A percentile compares a stretch with the other conserved stretches of the same genome.
Conservation (phyloP, 2,329 filamentous ascomycete species). For the Alternaria infectoria region DNA sequence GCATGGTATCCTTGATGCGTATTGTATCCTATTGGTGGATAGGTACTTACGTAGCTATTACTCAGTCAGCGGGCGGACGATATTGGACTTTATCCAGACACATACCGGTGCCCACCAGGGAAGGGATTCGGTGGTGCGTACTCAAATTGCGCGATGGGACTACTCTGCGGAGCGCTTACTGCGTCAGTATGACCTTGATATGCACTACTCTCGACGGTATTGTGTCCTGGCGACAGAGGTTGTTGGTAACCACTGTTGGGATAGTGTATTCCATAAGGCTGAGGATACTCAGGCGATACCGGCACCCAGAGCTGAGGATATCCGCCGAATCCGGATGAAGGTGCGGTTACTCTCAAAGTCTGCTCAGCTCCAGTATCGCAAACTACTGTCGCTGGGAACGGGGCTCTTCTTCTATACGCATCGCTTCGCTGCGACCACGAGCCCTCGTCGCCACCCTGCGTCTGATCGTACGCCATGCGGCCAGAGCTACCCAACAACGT, state of each 20-base stretch:
- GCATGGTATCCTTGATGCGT: neutral
- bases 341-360: neutral
- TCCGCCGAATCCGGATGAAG: neutral
- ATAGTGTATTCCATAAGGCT: neutral
- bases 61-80: neutral
- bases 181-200: neutral
- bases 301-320: neutral
- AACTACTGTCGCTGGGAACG: neutral
- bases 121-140: neutral
- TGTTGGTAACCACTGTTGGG: neutral
- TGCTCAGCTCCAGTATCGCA: neutral
- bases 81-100: neutral
- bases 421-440: neutral
- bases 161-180: neutral
- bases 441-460: neutral
- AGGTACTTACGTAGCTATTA: neutral
- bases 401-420: neutral
- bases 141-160: neutral
- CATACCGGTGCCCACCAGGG: neutral
- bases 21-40: neutral
- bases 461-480: conserved; percentile 2
- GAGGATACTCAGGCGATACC: neutral
- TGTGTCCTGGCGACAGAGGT: neutral
- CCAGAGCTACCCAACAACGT: neutral
- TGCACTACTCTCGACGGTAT: neutral